Percentiles rank a stretch among this genome's conserved stretches.
These are phyloP conservation scores for Fusarium aywerte DNA, from an alignment of 2,329 filamentous ascomycete species.

Conservation along the genomic window DNA sequence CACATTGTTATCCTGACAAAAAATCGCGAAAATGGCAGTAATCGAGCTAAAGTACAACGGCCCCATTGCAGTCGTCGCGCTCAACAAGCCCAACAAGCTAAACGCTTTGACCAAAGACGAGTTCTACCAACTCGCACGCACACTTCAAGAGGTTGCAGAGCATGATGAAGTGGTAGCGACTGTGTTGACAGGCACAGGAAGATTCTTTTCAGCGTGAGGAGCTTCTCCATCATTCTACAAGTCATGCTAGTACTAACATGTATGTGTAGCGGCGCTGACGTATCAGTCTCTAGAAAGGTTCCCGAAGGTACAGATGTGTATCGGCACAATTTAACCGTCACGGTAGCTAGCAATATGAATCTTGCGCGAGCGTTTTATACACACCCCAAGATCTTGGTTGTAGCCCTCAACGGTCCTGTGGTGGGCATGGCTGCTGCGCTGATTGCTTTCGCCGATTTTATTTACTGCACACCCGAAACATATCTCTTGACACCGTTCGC, in stretches of 20 bases:
- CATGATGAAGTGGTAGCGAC: not conserved
- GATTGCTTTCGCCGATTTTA: not conserved
- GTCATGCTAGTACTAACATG: not conserved
- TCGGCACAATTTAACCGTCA: not conserved
- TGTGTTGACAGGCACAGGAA: not conserved
- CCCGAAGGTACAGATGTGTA: not conserved
- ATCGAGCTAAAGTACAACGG: not conserved
- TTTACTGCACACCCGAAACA: not conserved
- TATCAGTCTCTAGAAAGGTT: not conserved
- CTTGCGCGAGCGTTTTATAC: not conserved
- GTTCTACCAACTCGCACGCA: constrained; percentile 3
- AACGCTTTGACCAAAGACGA: not conserved
- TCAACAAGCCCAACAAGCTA: not conserved
- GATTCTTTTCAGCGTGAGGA: constrained; percentile 5
- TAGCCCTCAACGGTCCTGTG: not conserved
- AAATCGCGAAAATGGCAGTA: not conserved
- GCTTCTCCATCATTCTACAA: rapidly evolving
- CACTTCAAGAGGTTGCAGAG: not conserved
- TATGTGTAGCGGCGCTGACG: not conserved
- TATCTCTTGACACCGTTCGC: constrained; percentile 2
- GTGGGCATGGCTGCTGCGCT: constrained; percentile 4
- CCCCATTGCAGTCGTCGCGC: not conserved
- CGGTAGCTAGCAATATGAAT: constrained; percentile 2
- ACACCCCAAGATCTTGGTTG: not conserved
- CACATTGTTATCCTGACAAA: not conserved